Percentiles rank a stretch among this genome's conserved stretches.
Evolutionary conservation across 139 green algal genomes (phyloP).

Genomic region (Volvox reticuliferus): DNA sequence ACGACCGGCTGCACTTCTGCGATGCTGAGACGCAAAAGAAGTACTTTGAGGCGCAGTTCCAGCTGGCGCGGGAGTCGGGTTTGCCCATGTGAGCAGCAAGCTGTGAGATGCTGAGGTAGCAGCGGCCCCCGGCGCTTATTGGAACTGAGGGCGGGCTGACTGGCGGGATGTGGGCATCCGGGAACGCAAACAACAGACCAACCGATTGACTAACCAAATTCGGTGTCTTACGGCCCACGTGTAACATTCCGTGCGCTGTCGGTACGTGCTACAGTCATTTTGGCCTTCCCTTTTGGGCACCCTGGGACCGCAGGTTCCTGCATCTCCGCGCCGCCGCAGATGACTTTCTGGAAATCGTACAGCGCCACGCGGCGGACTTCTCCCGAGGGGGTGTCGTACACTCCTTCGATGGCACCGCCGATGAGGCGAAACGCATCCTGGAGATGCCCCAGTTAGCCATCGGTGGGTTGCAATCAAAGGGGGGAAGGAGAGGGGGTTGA

Average conservation of each 20-base stretch:
- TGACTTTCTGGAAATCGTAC: conserved; percentile 84
- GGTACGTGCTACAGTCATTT: no score
- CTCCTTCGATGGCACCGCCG: conserved; percentile 84
- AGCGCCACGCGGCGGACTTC: conserved; percentile 51
- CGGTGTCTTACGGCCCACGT: no score
- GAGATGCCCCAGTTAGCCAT: conserved; percentile 68
- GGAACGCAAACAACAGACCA: no score
- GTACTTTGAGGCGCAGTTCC: conserved; percentile 83
- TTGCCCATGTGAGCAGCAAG: conserved; percentile 30
- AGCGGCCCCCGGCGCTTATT: no score
- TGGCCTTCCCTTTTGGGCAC: no score
- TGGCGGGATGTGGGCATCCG: no score
- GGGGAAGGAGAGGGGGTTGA: not conserved
- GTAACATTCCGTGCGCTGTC: no score
- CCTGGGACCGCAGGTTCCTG: conserved; percentile 75
- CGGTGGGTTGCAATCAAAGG: conserved; percentile 41
- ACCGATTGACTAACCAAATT: no score
- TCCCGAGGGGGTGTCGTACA: conserved; percentile 81
- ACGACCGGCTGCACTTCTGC: conserved; percentile 90
- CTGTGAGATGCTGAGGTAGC: no score
- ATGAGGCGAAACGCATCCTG: conserved; percentile 80
- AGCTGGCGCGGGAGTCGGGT: conserved; percentile 61
- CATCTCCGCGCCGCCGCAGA: conserved; percentile 78
- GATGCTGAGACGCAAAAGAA: conserved; percentile 71
- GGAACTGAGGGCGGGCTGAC: no score